Evolutionary conservation across 1,284 basidiomycete species (phyloP), one percentile per base, ranked within the genome.

Genomic region (Ceratobasidium sp.): DNA sequence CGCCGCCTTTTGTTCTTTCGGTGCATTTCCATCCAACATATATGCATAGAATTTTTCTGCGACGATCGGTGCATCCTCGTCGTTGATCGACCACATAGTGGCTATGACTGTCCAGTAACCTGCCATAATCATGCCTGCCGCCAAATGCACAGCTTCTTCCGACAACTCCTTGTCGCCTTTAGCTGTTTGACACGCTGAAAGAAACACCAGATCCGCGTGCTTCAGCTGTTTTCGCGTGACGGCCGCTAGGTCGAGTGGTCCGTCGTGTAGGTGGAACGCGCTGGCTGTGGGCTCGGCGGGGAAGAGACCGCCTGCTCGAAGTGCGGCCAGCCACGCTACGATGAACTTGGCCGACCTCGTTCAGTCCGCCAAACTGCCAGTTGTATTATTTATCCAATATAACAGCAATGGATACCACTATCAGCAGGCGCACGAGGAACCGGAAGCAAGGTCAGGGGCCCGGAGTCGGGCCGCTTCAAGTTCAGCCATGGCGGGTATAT

Each of bases 31-130:
- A 22, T 56, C 22, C 43, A 79, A 75, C 63, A 80, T 76, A 62
- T 77, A 53, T 19, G 63, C 48, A 59, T 81, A 80, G 63, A 81
- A 78, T 29, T 76, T 69, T 31, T 77, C 59, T 3, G 80, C 71
- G 14, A 81, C 63, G 3, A 61, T 22, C 8, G 77, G 77, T 13
- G 78, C 81, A 61, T 79, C 77, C 2, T 16, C n/a, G 54, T 82
- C 80, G 2, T 56, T 63, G 74, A 83, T 80, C n/a, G 76, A 73
- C 83, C 83, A 84, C 77, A 84, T 76, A 39, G 84, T 83, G 14
- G 82, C 84, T 13, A 85, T 78, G 0, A 84, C 84, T 13, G 29
- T 16, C 34, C 16, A 34, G 22, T 53, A 46, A 0, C 63, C 34
- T 1, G 34, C 63, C 63, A 53, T 31, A 14, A 66, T 16, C 39